Percentiles rank a stretch among this genome's conserved stretches.
Conservation (phyloP, 2,329 filamentous ascomycete species). For the Paradendryphiella salina region DNA sequence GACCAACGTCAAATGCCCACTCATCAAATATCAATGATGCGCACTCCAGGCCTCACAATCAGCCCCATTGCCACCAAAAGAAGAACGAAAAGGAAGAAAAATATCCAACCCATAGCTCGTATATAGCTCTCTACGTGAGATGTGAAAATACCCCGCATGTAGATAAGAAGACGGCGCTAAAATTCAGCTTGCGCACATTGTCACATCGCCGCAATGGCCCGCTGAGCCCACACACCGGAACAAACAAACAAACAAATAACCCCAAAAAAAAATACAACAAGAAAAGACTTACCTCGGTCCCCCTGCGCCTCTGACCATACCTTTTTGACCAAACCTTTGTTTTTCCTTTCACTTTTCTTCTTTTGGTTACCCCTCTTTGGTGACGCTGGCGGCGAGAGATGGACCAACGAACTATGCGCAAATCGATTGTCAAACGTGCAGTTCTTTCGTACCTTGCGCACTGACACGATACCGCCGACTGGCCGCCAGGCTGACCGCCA, state of each 20-base stretch:
- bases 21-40: too few species aligned
- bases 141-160: background rate
- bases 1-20: too few species aligned
- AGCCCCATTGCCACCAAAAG: background rate
- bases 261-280: too few species aligned
- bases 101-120: background rate
- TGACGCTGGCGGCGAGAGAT: too few species aligned
- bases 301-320: too few species aligned
- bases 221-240: background rate
- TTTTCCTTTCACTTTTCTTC: too few species aligned
- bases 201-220: background rate
- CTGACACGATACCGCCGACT: background rate
- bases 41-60: too few species aligned
- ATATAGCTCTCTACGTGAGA: background rate
- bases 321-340: too few species aligned
- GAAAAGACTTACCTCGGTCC: background rate
- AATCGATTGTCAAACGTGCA: background rate
- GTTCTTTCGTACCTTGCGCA: background rate
- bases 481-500: conserved; percentile 16
- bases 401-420: too few species aligned
- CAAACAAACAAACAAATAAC: too few species aligned
- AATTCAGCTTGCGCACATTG: background rate
- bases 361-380: too few species aligned
- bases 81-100: background rate
- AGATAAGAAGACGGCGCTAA: background rate